phyloP scores from a whole-genome alignment of 805 yeast species.

The Pichia insulana region DNA sequence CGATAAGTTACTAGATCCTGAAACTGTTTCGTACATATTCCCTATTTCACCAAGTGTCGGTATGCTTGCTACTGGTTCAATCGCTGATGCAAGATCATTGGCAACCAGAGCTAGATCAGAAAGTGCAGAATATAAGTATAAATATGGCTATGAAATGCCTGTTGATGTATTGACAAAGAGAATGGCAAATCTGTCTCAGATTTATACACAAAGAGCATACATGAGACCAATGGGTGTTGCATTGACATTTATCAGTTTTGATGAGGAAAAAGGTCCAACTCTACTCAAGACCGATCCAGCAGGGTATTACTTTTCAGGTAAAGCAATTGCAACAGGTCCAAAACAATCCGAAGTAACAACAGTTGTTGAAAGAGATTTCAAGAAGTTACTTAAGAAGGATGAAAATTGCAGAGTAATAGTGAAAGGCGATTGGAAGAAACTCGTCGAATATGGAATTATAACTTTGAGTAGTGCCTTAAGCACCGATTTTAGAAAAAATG shows the following conservation, averaged over 20 bases:
- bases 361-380: conserved; percentile 81
- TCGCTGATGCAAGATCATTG: conserved; percentile 89
- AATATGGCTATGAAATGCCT: conserved; percentile 95
- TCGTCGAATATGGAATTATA: conserved; percentile 82
- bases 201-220: conserved; percentile 95
- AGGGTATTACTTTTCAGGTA: conserved; percentile 84
- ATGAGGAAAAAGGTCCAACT: conserved; percentile 84
- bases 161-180: conserved; percentile 86
- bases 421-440: conserved; percentile 78
- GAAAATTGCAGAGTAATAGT: conserved; percentile 33
- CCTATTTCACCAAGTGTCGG: conserved; percentile 76
- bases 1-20: conserved; percentile 83
- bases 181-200: conserved; percentile 91
- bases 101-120: conserved; percentile 90
- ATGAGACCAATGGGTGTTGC: conserved; percentile 98
- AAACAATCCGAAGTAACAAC: conserved; percentile 94
- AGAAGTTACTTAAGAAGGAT: conserved; percentile 37
- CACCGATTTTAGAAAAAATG: conserved; percentile 89
- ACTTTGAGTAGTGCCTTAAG: conserved; percentile 81
- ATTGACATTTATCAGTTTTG: conserved; percentile 77
- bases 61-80: conserved; percentile 87
- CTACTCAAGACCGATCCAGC: conserved; percentile 95
- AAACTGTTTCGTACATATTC: conserved; percentile 81
- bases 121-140: conserved; percentile 90
- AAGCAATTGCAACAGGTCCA: conserved; percentile 93